Evolutionary conservation across 164 flowering plant genomes (phyloP).

Genomic region (Warburgia ugandensis): DNA sequence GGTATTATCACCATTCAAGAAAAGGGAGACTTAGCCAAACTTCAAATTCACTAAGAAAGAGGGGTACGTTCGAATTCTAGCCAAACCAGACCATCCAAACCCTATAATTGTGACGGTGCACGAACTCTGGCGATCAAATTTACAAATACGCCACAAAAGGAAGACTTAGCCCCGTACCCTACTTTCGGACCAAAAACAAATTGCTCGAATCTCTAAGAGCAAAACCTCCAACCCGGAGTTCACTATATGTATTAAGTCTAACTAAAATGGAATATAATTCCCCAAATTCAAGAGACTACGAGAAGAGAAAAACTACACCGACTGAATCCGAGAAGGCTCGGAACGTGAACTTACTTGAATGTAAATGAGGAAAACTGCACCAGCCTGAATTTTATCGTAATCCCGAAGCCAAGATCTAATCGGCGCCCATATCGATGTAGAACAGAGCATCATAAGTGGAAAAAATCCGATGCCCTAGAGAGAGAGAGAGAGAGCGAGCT

Average conservation of each 20-base stretch:
- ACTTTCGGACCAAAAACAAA: not conserved
- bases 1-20: not conserved
- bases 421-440: constrained; percentile 23
- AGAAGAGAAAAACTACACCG: not conserved
- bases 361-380: constrained; percentile 60
- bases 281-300: not conserved
- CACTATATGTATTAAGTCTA: not conserved
- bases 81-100: not conserved
- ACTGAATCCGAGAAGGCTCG: not conserved
- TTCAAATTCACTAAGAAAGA: not conserved
- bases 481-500: not conserved
- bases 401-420: constrained; percentile 59
- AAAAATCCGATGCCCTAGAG: not conserved
- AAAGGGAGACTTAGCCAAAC: not conserved
- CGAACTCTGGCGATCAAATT: not conserved
- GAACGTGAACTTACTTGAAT: constrained; percentile 36
- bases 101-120: not conserved
- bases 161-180: not conserved
- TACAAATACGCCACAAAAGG: not conserved
- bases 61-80: not conserved
- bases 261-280: not conserved
- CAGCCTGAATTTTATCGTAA: constrained; percentile 52
- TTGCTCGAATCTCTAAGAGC: not conserved
- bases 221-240: not conserved
- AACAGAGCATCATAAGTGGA: constrained; percentile 42